Base-by-base conservation (phyloP, 768 basidiomycete species). In the Auriscalpium vulgare region DNA sequence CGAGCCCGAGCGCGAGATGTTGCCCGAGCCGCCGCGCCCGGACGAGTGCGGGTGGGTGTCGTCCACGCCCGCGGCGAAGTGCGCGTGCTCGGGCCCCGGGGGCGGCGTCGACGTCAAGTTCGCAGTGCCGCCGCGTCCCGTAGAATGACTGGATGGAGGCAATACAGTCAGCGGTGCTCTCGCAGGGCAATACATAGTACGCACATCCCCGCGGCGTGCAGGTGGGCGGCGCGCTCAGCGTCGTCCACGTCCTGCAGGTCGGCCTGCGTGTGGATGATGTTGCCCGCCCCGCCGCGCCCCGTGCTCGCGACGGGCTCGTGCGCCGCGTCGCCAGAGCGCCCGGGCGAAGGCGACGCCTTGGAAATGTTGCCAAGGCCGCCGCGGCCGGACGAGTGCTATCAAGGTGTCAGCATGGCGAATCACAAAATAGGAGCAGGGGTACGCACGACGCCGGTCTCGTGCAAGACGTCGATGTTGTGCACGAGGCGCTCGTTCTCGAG, bases 261-360 rank as follows among this genome's bases (percentile, higher is more conserved):
- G 8, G 56, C 56, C 1, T 64, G 65, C 3, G 72, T 78, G 1
- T 63, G 13, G 1, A 66, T 63, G 13, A 85, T 74, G 60, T 88
- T 87, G 2, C 85, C 86, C 1, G 67, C 75, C 3, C 87, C 86
- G 34, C 86, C 85, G 13, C 85, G 77, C 0, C 86, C 86, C 2
- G 74, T 75, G 38, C 81, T 81, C 58, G 79, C 78, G 21, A 74
- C 56, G 8, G 68, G 72, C 51, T 71, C 78, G 19, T 75, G 69
- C 48, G 77, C 76, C 29, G 76, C 78, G 14, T 82, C 82, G 46
- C 78, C 77, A 8, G 74, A 69, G n/a, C 63, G 67, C 45, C 70
- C 63, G 36, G 52, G 16, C 17, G 49, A 56, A 23, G 19, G 6
- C n/a, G 53, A 52, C 29, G 29, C 5, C 19, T 11, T 47, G 11